Evolutionary conservation across 345 rosid species (phyloP), one percentile per base, ranked within the genome.

Genomic region (Anastatica hierochuntica): DNA sequence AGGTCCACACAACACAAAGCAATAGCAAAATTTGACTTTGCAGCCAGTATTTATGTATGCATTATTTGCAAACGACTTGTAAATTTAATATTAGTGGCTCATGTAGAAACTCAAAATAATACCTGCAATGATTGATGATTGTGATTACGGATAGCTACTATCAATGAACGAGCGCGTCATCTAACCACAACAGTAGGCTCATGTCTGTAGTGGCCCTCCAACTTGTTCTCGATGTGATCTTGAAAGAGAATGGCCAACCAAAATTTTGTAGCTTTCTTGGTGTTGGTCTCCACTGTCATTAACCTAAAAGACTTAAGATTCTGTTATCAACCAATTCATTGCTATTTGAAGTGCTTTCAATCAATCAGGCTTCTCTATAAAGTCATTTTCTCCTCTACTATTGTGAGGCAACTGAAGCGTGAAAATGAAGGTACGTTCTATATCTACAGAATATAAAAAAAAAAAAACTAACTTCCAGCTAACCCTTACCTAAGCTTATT

Each of bases 231-330:
- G 83, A 79, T 79, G 78, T 76, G 83, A 85, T 67, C 62, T 63
- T 73, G 92, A 80, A 60, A 80, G 60, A 71, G 79, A 74, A 76
- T 50, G 74, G 79, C 88, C 75, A 82, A 78, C 95, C 73, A 59
- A 75, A 72, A 63, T 66, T 72, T 84, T 85, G 89, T 79, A 79
- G 72, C 72, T 70, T 77, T 82, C 80, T 75, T 49, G 56, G 77
- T 78, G 88, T 79, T 69, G 71, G 79, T 74, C 76, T 74, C 76
- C 67, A 47, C 42, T 74, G 23, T 47, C 58, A 63, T 64, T 75
- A 58, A 68, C 58, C 62, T 58, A 49, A 67, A 71, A 60, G 62
- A 53, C 60, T 69, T 43, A 30, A 56, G 72, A 58, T 54, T 74
- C 69, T 74, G n/a, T n/a, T n/a, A n/a, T n/a, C n/a, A n/a, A n/a